These are phyloP conservation scores for Orbilia blumenaviensis DNA, from an alignment of 2,329 filamentous ascomycete species.

Conservation along the genomic window DNA sequence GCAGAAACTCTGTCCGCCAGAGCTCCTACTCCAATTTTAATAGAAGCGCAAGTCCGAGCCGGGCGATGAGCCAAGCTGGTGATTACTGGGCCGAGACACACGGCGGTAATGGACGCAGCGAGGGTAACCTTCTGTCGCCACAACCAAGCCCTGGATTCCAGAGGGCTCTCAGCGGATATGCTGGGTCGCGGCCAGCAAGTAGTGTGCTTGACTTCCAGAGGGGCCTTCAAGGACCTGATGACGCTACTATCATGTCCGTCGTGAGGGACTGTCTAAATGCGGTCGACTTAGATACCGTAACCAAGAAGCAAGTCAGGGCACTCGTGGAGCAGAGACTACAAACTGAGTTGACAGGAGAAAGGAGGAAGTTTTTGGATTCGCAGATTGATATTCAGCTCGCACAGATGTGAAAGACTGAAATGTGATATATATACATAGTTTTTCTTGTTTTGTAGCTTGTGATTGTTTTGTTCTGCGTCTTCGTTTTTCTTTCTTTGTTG, in stretches of 20 bases:
- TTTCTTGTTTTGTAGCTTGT: not conserved
- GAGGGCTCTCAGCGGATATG: slow-evolving; percentile 55
- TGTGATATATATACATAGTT: slow-evolving; percentile 20
- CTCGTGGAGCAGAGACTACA: slow-evolving; percentile 93
- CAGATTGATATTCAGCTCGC: slow-evolving; percentile 94
- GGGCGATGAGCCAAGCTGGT: slow-evolving; percentile 65
- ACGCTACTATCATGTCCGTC: slow-evolving; percentile 80
- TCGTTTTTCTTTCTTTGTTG: not conserved
- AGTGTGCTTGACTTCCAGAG: slow-evolving; percentile 69
- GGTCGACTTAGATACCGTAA: slow-evolving; percentile 94
- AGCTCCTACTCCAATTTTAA: slow-evolving; percentile 56
- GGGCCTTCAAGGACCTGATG: slow-evolving; percentile 73
- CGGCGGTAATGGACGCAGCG: slow-evolving; percentile 50
- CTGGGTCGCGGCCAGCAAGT: slow-evolving; percentile 56
- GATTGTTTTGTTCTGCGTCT: not conserved
- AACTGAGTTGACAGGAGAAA: slow-evolving; percentile 85
- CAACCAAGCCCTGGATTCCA: slow-evolving; percentile 56
- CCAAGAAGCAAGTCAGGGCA: slow-evolving; percentile 94
- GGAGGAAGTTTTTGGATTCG: slow-evolving; percentile 86
- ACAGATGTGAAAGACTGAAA: slow-evolving; percentile 74
- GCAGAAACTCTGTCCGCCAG: slow-evolving; percentile 60
- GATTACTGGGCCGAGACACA: slow-evolving; percentile 58
- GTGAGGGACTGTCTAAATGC: slow-evolving; percentile 84
- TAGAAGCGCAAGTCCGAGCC: slow-evolving; percentile 62
- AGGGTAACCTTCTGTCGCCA: slow-evolving; percentile 63